phyloP scores from a whole-genome alignment of 768 basidiomycete species.

The Pleurotus tuoliensis region DNA sequence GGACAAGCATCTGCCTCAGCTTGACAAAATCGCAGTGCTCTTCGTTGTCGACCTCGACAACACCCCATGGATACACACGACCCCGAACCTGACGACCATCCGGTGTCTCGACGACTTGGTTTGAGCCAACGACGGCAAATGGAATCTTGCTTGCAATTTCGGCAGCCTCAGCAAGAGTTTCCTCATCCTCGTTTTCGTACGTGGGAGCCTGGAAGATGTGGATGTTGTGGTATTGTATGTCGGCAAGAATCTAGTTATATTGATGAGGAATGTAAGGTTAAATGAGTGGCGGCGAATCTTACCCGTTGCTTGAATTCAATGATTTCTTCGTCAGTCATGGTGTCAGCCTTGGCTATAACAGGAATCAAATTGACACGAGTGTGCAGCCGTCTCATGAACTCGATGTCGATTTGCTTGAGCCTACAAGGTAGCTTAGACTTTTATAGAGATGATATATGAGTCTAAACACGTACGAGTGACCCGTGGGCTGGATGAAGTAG shows the following conservation, averaged over 20 bases:
- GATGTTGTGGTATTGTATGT: slow-evolving; percentile 94
- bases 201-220: slow-evolving; percentile 97
- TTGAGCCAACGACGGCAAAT: slow-evolving; percentile 96
- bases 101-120: slow-evolving; percentile 72
- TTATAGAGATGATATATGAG: slow-evolving; percentile 2
- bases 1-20: slow-evolving; percentile 97
- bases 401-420: slow-evolving; percentile 96
- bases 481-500: slow-evolving; percentile 98
- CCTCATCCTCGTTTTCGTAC: slow-evolving; percentile 98
- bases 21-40: slow-evolving; percentile 99
- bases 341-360: slow-evolving; percentile 97
- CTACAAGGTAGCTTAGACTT: slow-evolving; percentile 34
- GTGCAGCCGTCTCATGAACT: slow-evolving; percentile 97
- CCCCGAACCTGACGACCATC: slow-evolving; percentile 94
- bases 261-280: slow-evolving; percentile 1
- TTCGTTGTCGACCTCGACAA: slow-evolving; percentile 99
- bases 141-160: slow-evolving; percentile 98
- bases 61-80: slow-evolving; percentile 96
- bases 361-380: slow-evolving; percentile 98
- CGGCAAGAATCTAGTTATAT: slow-evolving; percentile 69
- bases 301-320: slow-evolving; percentile 90
- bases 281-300: slow-evolving; percentile 17
- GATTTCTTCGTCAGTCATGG: slow-evolving; percentile 95
- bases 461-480: slow-evolving; percentile 78
- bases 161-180: slow-evolving; percentile 94